Base-by-base conservation (phyloP, 495 filamentous ascomycete species). In the Tuber microsphaerosporum region DNA sequence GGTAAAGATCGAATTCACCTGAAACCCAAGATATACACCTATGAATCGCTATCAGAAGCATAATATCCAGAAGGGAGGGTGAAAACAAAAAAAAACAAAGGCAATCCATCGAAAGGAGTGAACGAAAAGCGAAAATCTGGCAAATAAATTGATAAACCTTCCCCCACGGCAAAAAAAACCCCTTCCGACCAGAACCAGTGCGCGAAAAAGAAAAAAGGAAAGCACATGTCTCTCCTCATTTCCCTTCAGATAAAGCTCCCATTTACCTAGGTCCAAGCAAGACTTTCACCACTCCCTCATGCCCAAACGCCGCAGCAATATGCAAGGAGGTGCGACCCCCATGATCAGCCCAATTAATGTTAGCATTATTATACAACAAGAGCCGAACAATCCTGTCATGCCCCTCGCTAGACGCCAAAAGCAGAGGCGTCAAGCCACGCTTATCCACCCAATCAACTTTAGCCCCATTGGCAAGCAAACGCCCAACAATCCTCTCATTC, bases 391-490 rank as follows among this genome's bases (percentile, higher is more conserved):
- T 79, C 19, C 73, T 43, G 20, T 79, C 77, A 46, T 79, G 77
- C 2, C 77, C 77, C 19, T 80, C 70, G 26, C 76, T 74, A 45
- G 78, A 77, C 8, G 74, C 78, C 74, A 77, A 71, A 71, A 81
- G 82, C 37, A 83, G 82, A 5, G 83, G 82, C 14, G 82, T 83
- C 17, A 78, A 78, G 26, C 82, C 82, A 51, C 77, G 72, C 8
- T 75, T 76, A 56, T 83, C 79, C 10, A 71, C 69, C 9, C 76
- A 73, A 43, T 82, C 76, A n/a, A 83, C 73, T 45, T 81, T 75
- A n/a, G 83, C 79, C 10, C 83, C 81, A 5, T 78, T 76, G n/a
- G 79, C 76, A 43, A 84, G 46, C 10, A 84, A 74, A n/a, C 81
- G 37, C 42, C 72, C 75, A 8, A 81, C 79, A 34, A 81, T 74